Evolutionary conservation across 352 stramenopile species (phyloP), one percentile per base, ranked within the genome.

Genomic region (Globisporangium paddicum): DNA sequence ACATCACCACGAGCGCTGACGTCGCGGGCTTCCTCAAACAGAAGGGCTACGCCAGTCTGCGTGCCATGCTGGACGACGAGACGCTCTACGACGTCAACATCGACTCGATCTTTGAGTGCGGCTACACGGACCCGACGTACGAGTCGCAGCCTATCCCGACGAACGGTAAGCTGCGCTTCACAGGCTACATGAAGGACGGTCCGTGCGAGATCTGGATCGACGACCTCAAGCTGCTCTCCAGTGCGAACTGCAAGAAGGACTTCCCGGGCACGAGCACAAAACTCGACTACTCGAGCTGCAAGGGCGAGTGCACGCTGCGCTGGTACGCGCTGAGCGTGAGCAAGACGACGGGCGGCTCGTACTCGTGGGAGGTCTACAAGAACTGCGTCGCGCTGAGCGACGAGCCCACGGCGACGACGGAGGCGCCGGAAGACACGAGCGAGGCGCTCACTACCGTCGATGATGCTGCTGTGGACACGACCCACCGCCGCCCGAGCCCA

Each of bases 41-140:
- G 32, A 37, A 37, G 13, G 32, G 32, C 8, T 37, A 37, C 32
- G 32, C 32, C 32, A 37, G 7, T 37, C 32, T 37, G 51, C 73
- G 76, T 21, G 69, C 71, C 44, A 74, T 86, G 60, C 63, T 86
- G 71, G 76, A 86, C 57, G 76, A 83, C 53, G 62, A 81, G 48
- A 71, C 55, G 49, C 60, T 79, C 23, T 86, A 86, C 67, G 50
- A 63, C 2, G 76, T 86, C 25, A 78, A 72, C 38, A 60, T 72
- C 44, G 76, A 82, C 45, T 72, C 69, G 38, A 60, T 78, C 40
- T 83, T 82, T 55, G 69, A 82, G 40, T 86, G 76, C 62, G 76
- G 76, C 9, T 67, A 83, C 63, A 86, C 73, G 19, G 73, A 71
- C 46, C 69, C 68, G 34, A 69, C 51, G 40, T 70, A 64, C 25